Conservation (phyloP, 2,329 filamentous ascomycete species). For the Metarhizium sp. region DNA sequence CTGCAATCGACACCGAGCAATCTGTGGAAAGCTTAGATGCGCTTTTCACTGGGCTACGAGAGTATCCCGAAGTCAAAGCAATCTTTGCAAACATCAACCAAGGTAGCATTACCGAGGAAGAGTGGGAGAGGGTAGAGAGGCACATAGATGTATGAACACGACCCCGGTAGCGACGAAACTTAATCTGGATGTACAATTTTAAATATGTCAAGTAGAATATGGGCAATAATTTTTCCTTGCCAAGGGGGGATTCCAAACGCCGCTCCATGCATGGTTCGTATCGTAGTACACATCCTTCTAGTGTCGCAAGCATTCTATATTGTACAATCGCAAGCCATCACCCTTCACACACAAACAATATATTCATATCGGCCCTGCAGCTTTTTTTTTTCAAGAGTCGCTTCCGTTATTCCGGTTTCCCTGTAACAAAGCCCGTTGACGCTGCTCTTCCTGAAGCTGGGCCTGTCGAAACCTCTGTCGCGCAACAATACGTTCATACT, state of each 20-base stretch:
- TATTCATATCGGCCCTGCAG: too few relatives aligned
- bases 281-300: not conserved
- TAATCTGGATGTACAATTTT: not conserved
- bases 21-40: conserved; percentile 47
- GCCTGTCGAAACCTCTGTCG: conserved; percentile 66
- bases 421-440: conserved; percentile 13
- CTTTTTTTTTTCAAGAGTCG: conserved; percentile 7
- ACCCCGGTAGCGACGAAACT: not conserved
- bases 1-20: conserved; percentile 48
- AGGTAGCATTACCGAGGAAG: conserved; percentile 40
- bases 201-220: not conserved
- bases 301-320: not conserved
- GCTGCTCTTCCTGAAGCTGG: conserved; percentile 27
- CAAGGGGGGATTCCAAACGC: not conserved
- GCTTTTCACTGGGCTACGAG: conserved; percentile 51
- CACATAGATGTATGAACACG: conserved; percentile 37
- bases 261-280: not conserved
- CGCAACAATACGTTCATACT: conserved; percentile 63
- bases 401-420: conserved; percentile 17
- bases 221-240: not conserved
- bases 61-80: conserved; percentile 65
- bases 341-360: not conserved
- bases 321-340: conserved; percentile 2
- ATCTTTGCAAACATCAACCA: conserved; percentile 63
- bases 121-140: conserved; percentile 44